Base-by-base conservation (phyloP, 495 filamentous ascomycete genomes). In the Aspergillus hancockii region DNA sequence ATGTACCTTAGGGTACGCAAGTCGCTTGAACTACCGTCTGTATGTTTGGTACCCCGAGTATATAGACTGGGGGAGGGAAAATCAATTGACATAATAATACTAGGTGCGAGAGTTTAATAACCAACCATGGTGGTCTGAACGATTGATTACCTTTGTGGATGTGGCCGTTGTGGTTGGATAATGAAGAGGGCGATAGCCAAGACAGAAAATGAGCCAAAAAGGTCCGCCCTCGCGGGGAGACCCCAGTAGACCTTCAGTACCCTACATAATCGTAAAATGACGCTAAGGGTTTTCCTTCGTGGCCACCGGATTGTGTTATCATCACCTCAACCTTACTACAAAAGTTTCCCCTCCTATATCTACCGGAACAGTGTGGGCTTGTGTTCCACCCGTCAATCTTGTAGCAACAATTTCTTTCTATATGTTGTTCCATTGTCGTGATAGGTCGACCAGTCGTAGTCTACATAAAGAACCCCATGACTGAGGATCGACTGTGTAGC, bases 401-500 rank as follows among this genome's bases (percentile, higher is more conserved):
- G 8, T 8, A 23, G 1, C 51, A 12, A 40, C 7, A 10, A 18
- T 36, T 14, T 14, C 19, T 28, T 10, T 22, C 46, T 18, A 18
- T 4, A 13, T 1, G 5, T 10, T 34, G 1, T 38, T 18, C 18
- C 18, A 52, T 36, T 19, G n/a, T 36, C 50, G 8, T 32, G n/a
- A 21, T n/a, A n/a, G n/a, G n/a, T 14, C 13, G 51, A 53, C 25
- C 12, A 40, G 32, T 19, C 16, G 57, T 59, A 41, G 58, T 60
- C 54, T 28, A 41, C 52, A 60, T 62, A 49, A 57, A 49, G 51
- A 41, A 23, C 31, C n/a, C 40, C 30, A 54, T 49, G 43, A 36
- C 46, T 53, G 45, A 57, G 49, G 61, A 63, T 63, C 57, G 47
- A 59, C 61, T 60, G 57, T 60, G 57, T 60, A 55, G 54, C 57